A percentile compares a stretch with the other conserved stretches of the same genome.
phyloP scores from a whole-genome alignment of 1,284 basidiomycete genomes.

The Inonotus obliquus region DNA sequence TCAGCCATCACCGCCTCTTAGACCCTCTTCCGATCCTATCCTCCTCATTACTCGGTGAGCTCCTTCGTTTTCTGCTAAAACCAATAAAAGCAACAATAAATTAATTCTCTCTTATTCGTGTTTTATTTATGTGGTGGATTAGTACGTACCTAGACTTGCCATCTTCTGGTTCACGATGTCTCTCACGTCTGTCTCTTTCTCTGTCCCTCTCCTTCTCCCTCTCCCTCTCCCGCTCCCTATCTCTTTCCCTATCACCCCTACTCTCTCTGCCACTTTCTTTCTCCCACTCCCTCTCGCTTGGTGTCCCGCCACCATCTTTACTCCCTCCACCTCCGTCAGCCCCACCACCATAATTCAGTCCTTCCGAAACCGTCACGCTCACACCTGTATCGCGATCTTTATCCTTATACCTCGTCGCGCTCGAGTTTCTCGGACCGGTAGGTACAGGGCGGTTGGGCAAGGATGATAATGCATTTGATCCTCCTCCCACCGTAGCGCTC shows the following conservation, averaged over 20 bases:
- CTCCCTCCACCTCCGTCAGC: conserved; percentile 36
- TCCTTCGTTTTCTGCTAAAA: conserved; percentile 19
- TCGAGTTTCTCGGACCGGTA: conserved; percentile 72
- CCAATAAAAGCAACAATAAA: neutral
- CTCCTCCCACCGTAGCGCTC: conserved; percentile 18
- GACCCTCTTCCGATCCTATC: conserved; percentile 15
- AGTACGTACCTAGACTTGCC: neutral
- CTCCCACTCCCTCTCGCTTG: conserved; percentile 4
- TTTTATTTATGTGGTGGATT: neutral
- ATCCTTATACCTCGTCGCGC: conserved; percentile 59
- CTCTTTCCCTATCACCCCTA: conserved; percentile 20
- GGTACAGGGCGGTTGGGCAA: conserved; percentile 74
- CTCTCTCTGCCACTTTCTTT: neutral
- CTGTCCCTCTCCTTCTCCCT: conserved; percentile 5
- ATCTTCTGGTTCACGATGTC: conserved; percentile 6
- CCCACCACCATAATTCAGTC: conserved; percentile 77
- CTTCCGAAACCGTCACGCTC: conserved; percentile 66
- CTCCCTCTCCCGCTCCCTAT: conserved; percentile 16
- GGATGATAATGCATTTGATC: conserved; percentile 39
- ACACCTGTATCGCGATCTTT: conserved; percentile 74
- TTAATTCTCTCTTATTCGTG: neutral
- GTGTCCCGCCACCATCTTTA: conserved; percentile 25
- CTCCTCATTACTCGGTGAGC: conserved; percentile 15
- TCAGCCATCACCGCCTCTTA: conserved; percentile 13
- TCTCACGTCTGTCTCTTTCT: neutral